A percentile compares a stretch with the other conserved stretches of the same genome.
Conservation (phyloP, 495 filamentous ascomycete species). For the Cairneyella variabilis region DNA sequence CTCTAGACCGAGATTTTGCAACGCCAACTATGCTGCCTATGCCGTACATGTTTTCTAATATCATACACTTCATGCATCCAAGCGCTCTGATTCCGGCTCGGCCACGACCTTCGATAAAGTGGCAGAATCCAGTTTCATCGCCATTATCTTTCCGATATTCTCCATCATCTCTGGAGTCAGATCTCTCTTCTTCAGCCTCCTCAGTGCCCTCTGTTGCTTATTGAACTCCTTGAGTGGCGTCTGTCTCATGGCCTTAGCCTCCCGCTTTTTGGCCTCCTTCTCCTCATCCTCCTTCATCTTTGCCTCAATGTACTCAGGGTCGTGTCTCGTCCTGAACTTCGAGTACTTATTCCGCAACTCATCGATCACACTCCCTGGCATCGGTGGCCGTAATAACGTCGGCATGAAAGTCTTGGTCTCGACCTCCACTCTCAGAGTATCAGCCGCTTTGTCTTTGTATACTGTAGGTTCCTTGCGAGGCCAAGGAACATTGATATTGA, state of each 20-base stretch:
- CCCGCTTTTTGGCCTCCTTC: conserved; percentile 46
- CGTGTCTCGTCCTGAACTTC: conserved; percentile 77
- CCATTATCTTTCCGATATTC: conserved; percentile 64
- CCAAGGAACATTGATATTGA: conserved; percentile 70
- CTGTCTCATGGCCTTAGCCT: conserved; percentile 30
- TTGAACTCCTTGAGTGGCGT: conserved; percentile 41
- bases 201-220: conserved; percentile 33
- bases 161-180: conserved; percentile 58
- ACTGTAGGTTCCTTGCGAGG: conserved; percentile 47
- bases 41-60: conserved; percentile 5
- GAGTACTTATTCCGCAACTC: conserved; percentile 85
- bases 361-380: conserved; percentile 75
- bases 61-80: conserved; percentile 24
- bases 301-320: conserved; percentile 58
- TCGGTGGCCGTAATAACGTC: conserved; percentile 68
- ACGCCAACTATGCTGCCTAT: conserved; percentile 26
- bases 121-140: conserved; percentile 42
- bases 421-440: conserved; percentile 73
- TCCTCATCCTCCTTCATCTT: conserved; percentile 59
- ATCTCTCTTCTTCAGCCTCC: conserved; percentile 32
- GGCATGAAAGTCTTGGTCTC: conserved; percentile 74
- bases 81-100: not conserved
- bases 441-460: conserved; percentile 52
- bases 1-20: conserved; percentile 16
- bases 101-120: conserved; percentile 11